phyloP scores from a whole-genome alignment of 352 stramenopile species.

The Peronosclerospora sorghi region DNA sequence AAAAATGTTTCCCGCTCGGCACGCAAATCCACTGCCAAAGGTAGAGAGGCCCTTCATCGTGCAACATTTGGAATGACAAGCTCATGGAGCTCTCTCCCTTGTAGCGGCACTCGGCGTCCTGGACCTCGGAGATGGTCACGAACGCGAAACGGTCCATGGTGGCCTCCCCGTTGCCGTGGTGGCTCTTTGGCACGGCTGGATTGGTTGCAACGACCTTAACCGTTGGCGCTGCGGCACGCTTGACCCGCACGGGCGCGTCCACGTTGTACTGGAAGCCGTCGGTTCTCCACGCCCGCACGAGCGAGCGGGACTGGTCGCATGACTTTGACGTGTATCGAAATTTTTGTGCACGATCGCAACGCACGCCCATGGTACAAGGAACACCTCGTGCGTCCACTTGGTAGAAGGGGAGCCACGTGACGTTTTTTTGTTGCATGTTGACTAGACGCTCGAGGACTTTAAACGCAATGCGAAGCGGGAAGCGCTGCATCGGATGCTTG shows the following conservation, averaged over 20 bases:
- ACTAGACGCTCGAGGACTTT: constrained; percentile 90
- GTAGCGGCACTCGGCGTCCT: constrained; percentile 20
- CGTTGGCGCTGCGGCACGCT: constrained; percentile 88
- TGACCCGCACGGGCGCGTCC: constrained; percentile 91
- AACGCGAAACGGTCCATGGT: constrained; percentile 29
- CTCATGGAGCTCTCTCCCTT: too few species aligned
- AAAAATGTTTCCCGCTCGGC: neutral
- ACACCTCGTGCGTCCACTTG: neutral
- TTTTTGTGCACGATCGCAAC: constrained; percentile 91
- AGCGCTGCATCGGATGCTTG: constrained; percentile 88
- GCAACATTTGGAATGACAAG: too few species aligned
- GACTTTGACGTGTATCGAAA: constrained; percentile 93
- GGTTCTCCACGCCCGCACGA: constrained; percentile 73
- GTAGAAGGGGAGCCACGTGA: too few species aligned
- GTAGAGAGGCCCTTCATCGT: too few species aligned
- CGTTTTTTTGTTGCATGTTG: too few species aligned
- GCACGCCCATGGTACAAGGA: constrained; percentile 41
- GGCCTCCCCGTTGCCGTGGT: constrained; percentile 68
- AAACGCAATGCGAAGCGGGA: constrained; percentile 92
- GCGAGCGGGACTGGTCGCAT: constrained; percentile 79
- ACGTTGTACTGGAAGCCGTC: constrained; percentile 93
- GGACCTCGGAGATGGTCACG: constrained; percentile 15
- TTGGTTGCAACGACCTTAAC: constrained; percentile 92
- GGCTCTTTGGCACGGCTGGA: constrained; percentile 87
- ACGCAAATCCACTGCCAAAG: too few species aligned